A percentile compares a stretch with the other conserved stretches of the same genome.
These are phyloP conservation scores for Diaporthe australafricana DNA, from an alignment of 2,329 filamentous ascomycete genomes.

Conservation along the genomic window DNA sequence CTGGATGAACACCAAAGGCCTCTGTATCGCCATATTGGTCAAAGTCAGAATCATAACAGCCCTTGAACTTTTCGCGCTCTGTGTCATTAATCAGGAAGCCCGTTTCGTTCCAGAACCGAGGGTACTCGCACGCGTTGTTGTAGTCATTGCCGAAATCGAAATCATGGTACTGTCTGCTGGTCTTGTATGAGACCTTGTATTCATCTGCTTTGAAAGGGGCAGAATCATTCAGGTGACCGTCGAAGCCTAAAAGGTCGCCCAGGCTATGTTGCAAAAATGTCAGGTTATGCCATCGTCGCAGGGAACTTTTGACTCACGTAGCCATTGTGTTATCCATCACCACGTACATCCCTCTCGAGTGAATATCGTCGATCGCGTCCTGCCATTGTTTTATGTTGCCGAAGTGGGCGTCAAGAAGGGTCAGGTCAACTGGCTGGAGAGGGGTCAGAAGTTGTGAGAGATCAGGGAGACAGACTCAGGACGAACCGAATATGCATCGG, in stretches of 20 bases:
- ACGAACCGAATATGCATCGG: conserved; percentile 62
- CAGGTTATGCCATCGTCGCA: background rate
- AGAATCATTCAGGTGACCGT: conserved; percentile 68
- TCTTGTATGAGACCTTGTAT: conserved; percentile 69
- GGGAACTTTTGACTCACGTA: conserved; percentile 56
- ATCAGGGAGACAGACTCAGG: background rate
- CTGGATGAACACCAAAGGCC: conserved; percentile 72
- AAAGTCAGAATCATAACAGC: conserved; percentile 73
- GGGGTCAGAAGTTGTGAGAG: conserved; percentile 38
- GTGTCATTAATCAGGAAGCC: conserved; percentile 61
- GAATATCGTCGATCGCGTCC: conserved; percentile 67
- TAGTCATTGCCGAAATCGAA: conserved; percentile 66
- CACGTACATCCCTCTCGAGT: conserved; percentile 72
- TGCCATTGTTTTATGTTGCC: conserved; percentile 69
- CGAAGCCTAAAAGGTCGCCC: conserved; percentile 72
- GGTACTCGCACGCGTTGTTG: conserved; percentile 66
- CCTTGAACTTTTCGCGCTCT: conserved; percentile 58
- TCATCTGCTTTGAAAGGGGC: conserved; percentile 67
- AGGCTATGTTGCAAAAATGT: conserved; percentile 51
- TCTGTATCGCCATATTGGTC: conserved; percentile 73
- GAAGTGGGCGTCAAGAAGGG: conserved; percentile 71
- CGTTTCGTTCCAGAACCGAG: conserved; percentile 70
- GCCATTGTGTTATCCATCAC: conserved; percentile 73
- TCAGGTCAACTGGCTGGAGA: conserved; percentile 64
- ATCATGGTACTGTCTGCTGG: conserved; percentile 65